Evolutionary conservation across 2,329 filamentous ascomycete species (phyloP).

Genomic region (Sporothrix luriei): DNA sequence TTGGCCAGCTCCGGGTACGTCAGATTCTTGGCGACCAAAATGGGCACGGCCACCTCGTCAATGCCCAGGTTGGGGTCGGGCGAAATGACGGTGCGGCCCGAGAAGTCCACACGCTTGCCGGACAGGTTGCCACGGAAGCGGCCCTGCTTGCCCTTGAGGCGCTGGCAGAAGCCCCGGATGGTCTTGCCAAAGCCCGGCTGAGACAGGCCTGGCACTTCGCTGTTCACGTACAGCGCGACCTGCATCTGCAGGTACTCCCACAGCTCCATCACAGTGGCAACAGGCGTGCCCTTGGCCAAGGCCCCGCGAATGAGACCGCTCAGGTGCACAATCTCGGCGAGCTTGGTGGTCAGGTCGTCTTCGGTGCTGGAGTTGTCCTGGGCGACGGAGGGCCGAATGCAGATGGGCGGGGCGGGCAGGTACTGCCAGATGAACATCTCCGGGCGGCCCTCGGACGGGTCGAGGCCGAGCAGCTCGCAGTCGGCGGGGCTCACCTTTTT

Average conservation of each 20-base stretch:
- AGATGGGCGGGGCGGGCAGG: slow-evolving; percentile 89
- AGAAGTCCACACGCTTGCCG: slow-evolving; percentile 98
- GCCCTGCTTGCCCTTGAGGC: slow-evolving; percentile 95
- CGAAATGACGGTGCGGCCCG: slow-evolving; percentile 94
- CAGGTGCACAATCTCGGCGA: slow-evolving; percentile 94
- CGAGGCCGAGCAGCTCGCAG: slow-evolving; percentile 86
- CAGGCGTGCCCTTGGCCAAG: slow-evolving; percentile 76
- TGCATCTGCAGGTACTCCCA: slow-evolving; percentile 97
- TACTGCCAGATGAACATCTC: slow-evolving; percentile 99
- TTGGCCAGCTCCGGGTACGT: slow-evolving; percentile 92
- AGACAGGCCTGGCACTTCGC: slow-evolving; percentile 88
- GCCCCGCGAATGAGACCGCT: slow-evolving; percentile 85
- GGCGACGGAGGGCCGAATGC: slow-evolving; percentile 88
- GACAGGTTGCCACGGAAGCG: slow-evolving; percentile 96
- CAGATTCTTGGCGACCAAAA: slow-evolving; percentile 90
- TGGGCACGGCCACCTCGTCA: slow-evolving; percentile 89
- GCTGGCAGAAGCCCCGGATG: slow-evolving; percentile 91
- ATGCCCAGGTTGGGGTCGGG: slow-evolving; percentile 93
- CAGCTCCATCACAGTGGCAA: slow-evolving; percentile 93
- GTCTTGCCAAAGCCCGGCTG: slow-evolving; percentile 84
- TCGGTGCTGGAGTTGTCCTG: slow-evolving; percentile 94
- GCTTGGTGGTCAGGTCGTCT: slow-evolving; percentile 93
- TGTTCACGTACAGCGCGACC: slow-evolving; percentile 97
- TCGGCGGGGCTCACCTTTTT: slow-evolving; percentile 82
- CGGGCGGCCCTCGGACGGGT: slow-evolving; percentile 81